Evolutionary conservation across 1,139 yeast species (phyloP), one percentile per base, ranked within the genome.

Genomic region (Taphrina confusa): DNA sequence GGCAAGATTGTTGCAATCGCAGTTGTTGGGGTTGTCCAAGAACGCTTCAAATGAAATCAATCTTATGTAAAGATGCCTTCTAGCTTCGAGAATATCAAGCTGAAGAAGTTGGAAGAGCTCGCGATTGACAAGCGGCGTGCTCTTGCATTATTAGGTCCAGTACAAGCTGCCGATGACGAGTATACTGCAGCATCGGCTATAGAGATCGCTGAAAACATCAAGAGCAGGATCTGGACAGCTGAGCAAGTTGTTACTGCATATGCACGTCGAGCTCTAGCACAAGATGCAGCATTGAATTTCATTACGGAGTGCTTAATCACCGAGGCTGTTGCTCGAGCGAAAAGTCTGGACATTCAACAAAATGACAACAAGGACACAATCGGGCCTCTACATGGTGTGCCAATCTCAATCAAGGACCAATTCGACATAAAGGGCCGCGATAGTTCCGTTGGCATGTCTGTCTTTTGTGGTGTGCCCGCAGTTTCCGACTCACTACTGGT

Each of bases 391-490:
- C 94, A 86, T 67, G 94, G 94, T 18, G 74, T 86, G 42, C 94
- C 94, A 12, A 73, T 86, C 36, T 84, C 92, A 1, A 73, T 86
- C 63, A 86, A 86, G 68, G 94, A 86, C 70, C 51, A 40, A 6
- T 51, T 34, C 46, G 37, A 40, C 28, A 56, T 59, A 20, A 39
- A 25, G 22, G 85, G 84, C 42, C 79, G 77, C 62, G 83, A 80
- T 52, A 75, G 82, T 2, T 74, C 80, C 8, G 70, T 80, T 44
- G 84, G 84, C 4, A 77, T 78, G 67, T 77, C 80, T 27, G 75
- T 75, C 27, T 74, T 76, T 23, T 67, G 71, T 40, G 67, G 69
- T 66, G 67, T 74, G 61, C 77, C 77, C 5, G 65, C 68, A n/a
- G 30, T 63, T 16, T 62, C 67, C 36, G 78, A 75, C 59, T 65